These are phyloP conservation scores for Eucalyptus dawsonii DNA, from an alignment of 345 rosid genomes.

Conservation along the genomic window DNA sequence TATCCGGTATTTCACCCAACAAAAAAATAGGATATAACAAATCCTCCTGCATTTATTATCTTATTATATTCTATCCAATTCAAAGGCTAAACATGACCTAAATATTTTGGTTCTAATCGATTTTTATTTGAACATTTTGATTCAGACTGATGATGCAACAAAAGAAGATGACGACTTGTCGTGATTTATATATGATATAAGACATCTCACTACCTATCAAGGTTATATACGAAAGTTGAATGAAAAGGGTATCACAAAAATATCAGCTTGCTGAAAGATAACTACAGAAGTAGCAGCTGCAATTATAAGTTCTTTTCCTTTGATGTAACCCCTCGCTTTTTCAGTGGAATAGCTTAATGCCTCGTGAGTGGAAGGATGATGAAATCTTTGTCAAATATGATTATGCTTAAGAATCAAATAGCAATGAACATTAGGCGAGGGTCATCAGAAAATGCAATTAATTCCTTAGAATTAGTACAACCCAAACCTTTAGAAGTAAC, in stretches of 20 bases:
- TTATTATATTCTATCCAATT: too few species aligned
- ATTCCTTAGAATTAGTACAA: background rate
- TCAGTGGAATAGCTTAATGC: background rate
- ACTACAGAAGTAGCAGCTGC: background rate
- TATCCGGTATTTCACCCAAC: too few species aligned
- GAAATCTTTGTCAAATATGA: background rate
- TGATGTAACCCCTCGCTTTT: background rate
- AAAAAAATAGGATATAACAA: too few species aligned
- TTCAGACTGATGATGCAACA: background rate
- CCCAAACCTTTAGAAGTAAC: background rate
- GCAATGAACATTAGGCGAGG: background rate
- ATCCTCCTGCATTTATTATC: too few species aligned
- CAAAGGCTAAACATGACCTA: background rate
- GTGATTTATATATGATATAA: background rate
- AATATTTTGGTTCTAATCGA: background rate
- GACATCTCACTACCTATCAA: background rate
- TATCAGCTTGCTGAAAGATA: background rate
- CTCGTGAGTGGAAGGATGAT: background rate
- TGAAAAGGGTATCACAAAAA: background rate
- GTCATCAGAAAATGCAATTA: background rate
- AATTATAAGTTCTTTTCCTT: background rate
- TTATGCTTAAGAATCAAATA: background rate
- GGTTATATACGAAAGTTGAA: background rate
- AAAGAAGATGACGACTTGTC: background rate
- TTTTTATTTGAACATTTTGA: background rate